Conservation (phyloP, 1,284 basidiomycete genomes). For the Microbotryum violaceum region DNA sequence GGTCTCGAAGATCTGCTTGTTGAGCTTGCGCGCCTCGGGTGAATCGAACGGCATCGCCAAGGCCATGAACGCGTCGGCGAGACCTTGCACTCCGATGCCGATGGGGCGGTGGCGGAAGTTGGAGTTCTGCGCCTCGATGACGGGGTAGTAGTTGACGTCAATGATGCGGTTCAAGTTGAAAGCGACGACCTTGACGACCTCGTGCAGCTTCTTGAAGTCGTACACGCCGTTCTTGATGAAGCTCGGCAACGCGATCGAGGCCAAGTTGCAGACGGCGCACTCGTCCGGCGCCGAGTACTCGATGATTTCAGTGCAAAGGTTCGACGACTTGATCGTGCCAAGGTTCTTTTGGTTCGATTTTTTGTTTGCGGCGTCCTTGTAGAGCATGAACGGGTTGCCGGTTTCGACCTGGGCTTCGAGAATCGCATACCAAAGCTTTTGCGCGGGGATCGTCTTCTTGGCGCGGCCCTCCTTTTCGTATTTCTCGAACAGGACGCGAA, state of each 20-base stretch:
- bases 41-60: conserved; percentile 95
- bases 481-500: conserved; percentile 77
- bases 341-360: conserved; percentile 99
- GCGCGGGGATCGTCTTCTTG: conserved; percentile 81
- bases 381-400: conserved; percentile 95
- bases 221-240: conserved; percentile 41
- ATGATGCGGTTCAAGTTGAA: conserved; percentile 93
- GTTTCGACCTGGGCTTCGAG: conserved; percentile 97
- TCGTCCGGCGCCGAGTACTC: conserved; percentile 98
- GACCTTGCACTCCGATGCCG: conserved; percentile 94
- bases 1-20: conserved; percentile 96
- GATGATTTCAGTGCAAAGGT: conserved; percentile 98
- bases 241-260: conserved; percentile 84
- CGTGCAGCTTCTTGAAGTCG: conserved; percentile 82
- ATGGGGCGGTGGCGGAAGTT: conserved; percentile 98
- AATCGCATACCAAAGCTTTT: conserved; percentile 98
- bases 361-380: conserved; percentile 60
- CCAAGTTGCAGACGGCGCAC: conserved; percentile 97
- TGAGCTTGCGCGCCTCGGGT: conserved; percentile 74
- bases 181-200: conserved; percentile 84
- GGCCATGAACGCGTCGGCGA: conserved; percentile 97
- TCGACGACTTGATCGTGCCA: conserved; percentile 98
- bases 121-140: conserved; percentile 79
- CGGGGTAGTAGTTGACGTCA: conserved; percentile 86
- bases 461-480: conserved; percentile 90